phyloP scores from a whole-genome alignment of 345 rosid genomes.

The Isatis tinctoria region DNA sequence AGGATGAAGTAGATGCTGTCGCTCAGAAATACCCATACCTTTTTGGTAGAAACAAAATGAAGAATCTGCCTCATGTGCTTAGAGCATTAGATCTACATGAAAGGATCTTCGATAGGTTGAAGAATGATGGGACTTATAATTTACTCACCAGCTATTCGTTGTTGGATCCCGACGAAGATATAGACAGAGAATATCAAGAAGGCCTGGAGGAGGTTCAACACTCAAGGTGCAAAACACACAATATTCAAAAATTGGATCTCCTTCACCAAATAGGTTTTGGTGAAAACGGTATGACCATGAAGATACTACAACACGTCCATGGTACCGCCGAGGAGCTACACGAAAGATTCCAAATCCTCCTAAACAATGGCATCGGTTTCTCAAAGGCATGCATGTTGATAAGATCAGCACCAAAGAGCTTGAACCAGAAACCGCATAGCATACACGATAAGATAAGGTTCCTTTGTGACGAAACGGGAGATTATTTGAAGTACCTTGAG shows the following conservation, averaged over 20 bases:
- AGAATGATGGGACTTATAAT: slow-evolving; percentile 42
- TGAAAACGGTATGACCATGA: slow-evolving; percentile 47
- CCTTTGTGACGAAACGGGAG: slow-evolving; percentile 44
- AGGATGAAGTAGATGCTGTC: slow-evolving; percentile 34
- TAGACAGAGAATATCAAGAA: slow-evolving; percentile 39
- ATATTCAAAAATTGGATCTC: slow-evolving; percentile 49
- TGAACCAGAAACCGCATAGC: slow-evolving; percentile 53
- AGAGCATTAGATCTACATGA: slow-evolving; percentile 38
- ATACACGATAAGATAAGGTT: slow-evolving; percentile 45
- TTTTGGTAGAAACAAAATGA: slow-evolving; percentile 52
- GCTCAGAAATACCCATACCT: slow-evolving; percentile 35
- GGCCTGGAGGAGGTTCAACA: slow-evolving; percentile 38
- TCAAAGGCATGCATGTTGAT: slow-evolving; percentile 49
- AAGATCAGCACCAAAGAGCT: slow-evolving; percentile 45
- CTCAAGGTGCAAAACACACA: slow-evolving; percentile 36
- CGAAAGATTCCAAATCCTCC: slow-evolving; percentile 46
- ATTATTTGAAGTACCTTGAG: slow-evolving; percentile 43
- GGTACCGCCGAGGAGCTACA: slow-evolving; percentile 51
- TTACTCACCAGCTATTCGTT: slow-evolving; percentile 43
- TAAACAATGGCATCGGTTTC: slow-evolving; percentile 39
- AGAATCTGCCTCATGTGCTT: slow-evolving; percentile 56
- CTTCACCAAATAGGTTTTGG: slow-evolving; percentile 62
- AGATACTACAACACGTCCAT: slow-evolving; percentile 42
- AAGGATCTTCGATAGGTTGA: slow-evolving; percentile 47
- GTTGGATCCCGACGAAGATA: slow-evolving; percentile 40